These are phyloP conservation scores for Penicillium steckii DNA, from an alignment of 495 filamentous ascomycete species.

Conservation along the genomic window DNA sequence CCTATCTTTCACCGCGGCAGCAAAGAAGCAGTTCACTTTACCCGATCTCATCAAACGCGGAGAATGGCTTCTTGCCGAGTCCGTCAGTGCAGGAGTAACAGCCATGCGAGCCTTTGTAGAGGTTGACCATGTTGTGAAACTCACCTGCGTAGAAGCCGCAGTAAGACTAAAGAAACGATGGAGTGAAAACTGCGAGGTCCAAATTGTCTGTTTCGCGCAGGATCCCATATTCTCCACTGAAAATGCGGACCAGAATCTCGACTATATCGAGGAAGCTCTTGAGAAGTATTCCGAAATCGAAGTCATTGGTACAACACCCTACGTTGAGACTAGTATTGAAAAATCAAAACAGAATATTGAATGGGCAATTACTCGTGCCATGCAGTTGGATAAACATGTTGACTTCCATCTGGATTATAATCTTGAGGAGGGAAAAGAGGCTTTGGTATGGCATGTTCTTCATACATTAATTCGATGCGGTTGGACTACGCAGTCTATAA, in stretches of 20 bases:
- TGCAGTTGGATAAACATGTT: slow-evolving; percentile 52
- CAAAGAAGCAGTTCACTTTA: slow-evolving; percentile 60
- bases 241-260: slow-evolving; percentile 44
- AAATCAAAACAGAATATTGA: slow-evolving; percentile 57
- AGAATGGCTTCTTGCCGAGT: slow-evolving; percentile 64
- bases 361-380: slow-evolving; percentile 56
- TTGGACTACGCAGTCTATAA: slow-evolving; percentile 39
- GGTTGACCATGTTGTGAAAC: slow-evolving; percentile 61
- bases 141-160: slow-evolving; percentile 58
- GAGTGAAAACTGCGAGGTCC: slow-evolving; percentile 53
- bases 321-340: slow-evolving; percentile 58
- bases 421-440: slow-evolving; percentile 45
- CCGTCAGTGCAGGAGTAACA: slow-evolving; percentile 64
- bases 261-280: slow-evolving; percentile 49
- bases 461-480: slow-evolving; percentile 40
- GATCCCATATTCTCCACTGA: slow-evolving; percentile 62
- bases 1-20: slow-evolving; percentile 56
- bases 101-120: slow-evolving; percentile 74
- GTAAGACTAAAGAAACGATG: slow-evolving; percentile 57
- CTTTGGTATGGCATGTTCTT: slow-evolving; percentile 55
- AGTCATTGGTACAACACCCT: slow-evolving; percentile 67
- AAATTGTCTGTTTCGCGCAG: slow-evolving; percentile 75
- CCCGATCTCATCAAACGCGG: slow-evolving; percentile 63
- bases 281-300: slow-evolving; percentile 42
- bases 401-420: slow-evolving; percentile 78